These are phyloP conservation scores for Elaeagnus macrophylla DNA, from an alignment of 306 rosid species.

Conservation along the genomic window DNA sequence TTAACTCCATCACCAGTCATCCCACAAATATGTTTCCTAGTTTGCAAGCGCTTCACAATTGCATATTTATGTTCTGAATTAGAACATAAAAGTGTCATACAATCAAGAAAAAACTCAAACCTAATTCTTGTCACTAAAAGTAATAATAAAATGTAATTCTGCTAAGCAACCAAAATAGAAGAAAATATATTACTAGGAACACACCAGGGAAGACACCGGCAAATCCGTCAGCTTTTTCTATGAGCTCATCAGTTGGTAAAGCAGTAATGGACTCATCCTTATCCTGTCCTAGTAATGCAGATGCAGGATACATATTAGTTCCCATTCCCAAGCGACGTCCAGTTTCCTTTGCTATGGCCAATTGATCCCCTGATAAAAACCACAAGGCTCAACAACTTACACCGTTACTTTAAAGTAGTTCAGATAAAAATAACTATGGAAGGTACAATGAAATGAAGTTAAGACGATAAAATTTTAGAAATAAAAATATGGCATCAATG, in stretches of 20 bases:
- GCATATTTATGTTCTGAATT: slow-evolving; percentile 88
- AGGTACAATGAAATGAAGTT: background rate
- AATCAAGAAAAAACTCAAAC: slow-evolving; percentile 14
- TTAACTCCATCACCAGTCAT: slow-evolving; percentile 99
- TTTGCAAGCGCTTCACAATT: slow-evolving; percentile 98
- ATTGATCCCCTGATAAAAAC: slow-evolving; percentile 72
- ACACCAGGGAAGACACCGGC: slow-evolving; percentile 98
- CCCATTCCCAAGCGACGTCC: slow-evolving; percentile 99
- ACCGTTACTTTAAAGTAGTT: background rate
- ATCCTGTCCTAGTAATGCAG: slow-evolving; percentile 89
- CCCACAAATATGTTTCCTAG: slow-evolving; percentile 95
- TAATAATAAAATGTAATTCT: slow-evolving; percentile 4
- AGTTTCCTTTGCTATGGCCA: slow-evolving; percentile 97
- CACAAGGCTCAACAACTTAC: slow-evolving; percentile 3
- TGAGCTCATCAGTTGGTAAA: slow-evolving; percentile 80
- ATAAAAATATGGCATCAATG: too few species aligned
- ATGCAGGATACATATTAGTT: slow-evolving; percentile 96
- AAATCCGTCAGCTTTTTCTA: slow-evolving; percentile 95
- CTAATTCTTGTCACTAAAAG: slow-evolving; percentile 1
- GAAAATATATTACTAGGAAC: slow-evolving; percentile 4
- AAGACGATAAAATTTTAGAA: too few species aligned
- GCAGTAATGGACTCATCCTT: slow-evolving; percentile 91
- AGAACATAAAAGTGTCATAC: slow-evolving; percentile 18
- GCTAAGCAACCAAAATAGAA: background rate
- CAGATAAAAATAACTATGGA: background rate